Base-by-base conservation (phyloP, 2,329 filamentous ascomycete species). In the Kalaharituber pfeilii region DNA sequence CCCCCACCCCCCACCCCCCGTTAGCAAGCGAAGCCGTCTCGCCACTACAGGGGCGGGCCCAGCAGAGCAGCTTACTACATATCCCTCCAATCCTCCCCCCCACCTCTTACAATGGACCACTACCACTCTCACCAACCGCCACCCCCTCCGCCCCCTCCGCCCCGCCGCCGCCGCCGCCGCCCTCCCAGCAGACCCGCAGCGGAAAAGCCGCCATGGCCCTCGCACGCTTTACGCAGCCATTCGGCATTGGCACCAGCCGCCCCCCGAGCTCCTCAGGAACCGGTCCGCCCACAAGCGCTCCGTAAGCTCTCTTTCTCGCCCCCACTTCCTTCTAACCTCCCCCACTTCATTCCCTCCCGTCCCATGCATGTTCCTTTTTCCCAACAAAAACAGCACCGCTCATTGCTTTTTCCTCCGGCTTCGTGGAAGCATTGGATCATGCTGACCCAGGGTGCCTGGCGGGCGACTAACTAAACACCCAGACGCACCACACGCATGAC, bases 181-280 rank as follows among this genome's bases (percentile, higher is more conserved):
- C 44, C 5, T 6, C n/a, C 24, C 44, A 5, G 4, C 33, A 39
- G 20, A 15, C 33, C 8, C 33, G 33, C 13, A 39, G 33, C 20
- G 33, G 33, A 18, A 49, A 49, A 22, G 44, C 44, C 13, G 24
- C 44, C 15, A 49, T 54, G 18, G 59, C 59, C 36, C 59, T 61
- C 24, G 59, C 59, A 5, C 54, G 59, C 3, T 45, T 61, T 15
- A 49, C 59, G 11, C 59, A 61, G 22, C 59, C 59, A 3, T 61
- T 61, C n/a, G 33, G 33, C 5, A 39, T 39, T 39, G 33, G 33
- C 8, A 51, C 49, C 9, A 61, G 59, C 26, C 56, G 59, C 47
- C 59, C 59, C 1, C 58, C 58, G 33, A 61, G 58, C 51, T 59
- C 56, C 18, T 59, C 59, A 30, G 57, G 59, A 52, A 47, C 42